Base-by-base conservation (phyloP, 805 yeast species). In the Geotrichum ghanense region DNA sequence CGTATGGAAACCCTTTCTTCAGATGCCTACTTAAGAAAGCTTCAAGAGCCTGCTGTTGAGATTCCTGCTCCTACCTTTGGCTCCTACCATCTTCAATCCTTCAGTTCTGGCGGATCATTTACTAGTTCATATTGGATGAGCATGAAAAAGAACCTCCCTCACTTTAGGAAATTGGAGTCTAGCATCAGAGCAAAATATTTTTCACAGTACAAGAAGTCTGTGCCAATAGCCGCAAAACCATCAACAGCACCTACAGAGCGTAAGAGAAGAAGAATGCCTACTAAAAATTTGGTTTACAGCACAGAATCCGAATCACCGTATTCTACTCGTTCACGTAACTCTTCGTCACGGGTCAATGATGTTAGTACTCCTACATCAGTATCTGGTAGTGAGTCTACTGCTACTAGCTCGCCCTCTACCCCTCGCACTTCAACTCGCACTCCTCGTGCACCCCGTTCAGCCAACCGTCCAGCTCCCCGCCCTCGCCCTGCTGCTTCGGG, bases 391-490 rank as follows among this genome's bases (percentile, higher is more conserved):
- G 17, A 16, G 12, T 31, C 37, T 31, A 16, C 10, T 10, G 37
- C 37, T 10, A 9, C 19, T 6, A 16, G 19, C 16, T 31, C 37
- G 12, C 37, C 37, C 12, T 6, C 37, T 10, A n/a, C n/a, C n/a
- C 10, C 10, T n/a, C 37, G 37, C 16, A 19, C 16, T 31, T n/a
- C n/a, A n/a, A n/a, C n/a, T n/a, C 10, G 37, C 14, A 53, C 57
- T 3, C 57, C 57, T 2, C 42, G 39, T 10, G 50, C 51, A 7
- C 45, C 52, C 12, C 37, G 25, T 17, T 14, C 45, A 42, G 79
- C 79, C 62, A 88, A 92, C 62, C 81, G 79, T 67, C 83, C 84
- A 68, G 74, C 81, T 53, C 76, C 77, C 54, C 74, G 73, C 69
- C 55, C 68, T 37, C 51, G 60, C 37, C 60, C 67, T 24, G 55